Base-by-base conservation (phyloP, 2,329 filamentous ascomycete genomes). In the Trichoderma sp. region DNA sequence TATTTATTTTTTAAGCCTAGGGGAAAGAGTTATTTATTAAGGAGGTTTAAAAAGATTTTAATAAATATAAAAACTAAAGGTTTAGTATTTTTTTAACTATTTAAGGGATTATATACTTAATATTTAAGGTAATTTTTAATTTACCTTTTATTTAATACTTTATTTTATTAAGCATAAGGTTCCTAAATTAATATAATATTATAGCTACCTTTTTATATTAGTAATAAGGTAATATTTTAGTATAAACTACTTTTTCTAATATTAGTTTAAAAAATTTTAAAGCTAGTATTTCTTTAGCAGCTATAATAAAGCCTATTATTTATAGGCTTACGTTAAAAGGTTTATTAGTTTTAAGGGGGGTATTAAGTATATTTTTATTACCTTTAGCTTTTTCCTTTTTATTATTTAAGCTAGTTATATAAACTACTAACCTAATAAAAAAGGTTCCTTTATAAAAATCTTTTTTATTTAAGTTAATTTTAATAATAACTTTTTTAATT, bases 51-150 rank as follows among this genome's bases (percentile, higher is more conserved):
- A 4, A n/a, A 28, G 43, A n/a, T 58, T 58, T 57, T 67, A 67
- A 67, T 58, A 67, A 36, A 67, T 58, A 58, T 67, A 67, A 67
- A n/a, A 23, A 67, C 12, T 34, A 67, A 67, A n/a, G 6, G 50
- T 58, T 26, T 67, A 58, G 2, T 43, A 11, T 58, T 17, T 8
- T 26, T 67, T 58, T 67, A 67, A 30, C 43, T 58, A 58, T 67
- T 67, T 9, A 67, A 36, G 3, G 13, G 8, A 4, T 67, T 67
- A 67, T 34, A 67, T 58, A 28, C 1, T 39, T 67, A 36, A 58
- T 15, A 57, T 36, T 20, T 58, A 58, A 58, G 3, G 13, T 67
- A 43, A n/a, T 57, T 67, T 28, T 36, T 67, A 8, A 30, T 67
- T 43, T 57, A 30, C 8, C 9, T 67, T 67, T 28, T 67, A 57